These are phyloP conservation scores for Gloeopeniophorella convolvens DNA, from an alignment of 768 basidiomycete species.

Conservation along the genomic window DNA sequence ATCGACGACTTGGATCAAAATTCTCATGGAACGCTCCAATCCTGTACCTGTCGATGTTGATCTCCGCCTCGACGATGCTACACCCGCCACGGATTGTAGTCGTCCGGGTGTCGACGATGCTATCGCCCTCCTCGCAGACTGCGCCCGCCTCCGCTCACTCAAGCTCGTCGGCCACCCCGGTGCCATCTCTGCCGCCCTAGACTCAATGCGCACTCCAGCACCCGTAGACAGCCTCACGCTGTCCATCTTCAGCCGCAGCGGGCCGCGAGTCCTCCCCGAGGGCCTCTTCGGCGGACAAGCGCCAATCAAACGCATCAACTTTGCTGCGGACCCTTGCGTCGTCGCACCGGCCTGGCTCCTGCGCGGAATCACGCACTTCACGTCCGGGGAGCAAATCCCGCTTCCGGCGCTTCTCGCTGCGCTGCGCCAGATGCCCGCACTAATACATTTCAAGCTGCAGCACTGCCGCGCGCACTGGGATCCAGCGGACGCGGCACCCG, in stretches of 20 bases:
- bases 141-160: constrained; percentile 9
- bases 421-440: constrained; percentile 8
- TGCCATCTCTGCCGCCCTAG: constrained; percentile 5
- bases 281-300: constrained; percentile 10
- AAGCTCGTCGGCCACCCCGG: constrained; percentile 3
- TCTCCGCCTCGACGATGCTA: constrained; percentile 2
- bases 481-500: not conserved
- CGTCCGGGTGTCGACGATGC: not conserved
- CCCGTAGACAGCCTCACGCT: constrained; percentile 7
- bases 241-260: constrained; percentile 6
- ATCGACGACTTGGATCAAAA: constrained; percentile 5
- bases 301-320: constrained; percentile 5
- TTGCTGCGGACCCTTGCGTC: constrained; percentile 3
- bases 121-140: constrained; percentile 9
- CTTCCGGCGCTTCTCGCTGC: not conserved
- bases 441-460: constrained; percentile 7
- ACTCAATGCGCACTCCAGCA: not conserved
- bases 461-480: constrained; percentile 7
- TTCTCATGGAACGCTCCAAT: constrained; percentile 5
- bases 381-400: constrained; percentile 10
- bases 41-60: constrained; percentile 8
- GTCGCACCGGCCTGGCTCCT: constrained; percentile 6
- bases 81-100: constrained; percentile 1
- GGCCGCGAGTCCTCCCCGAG: constrained; percentile 5
- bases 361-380: constrained; percentile 12